These are phyloP conservation scores for Phaseolus lunatus DNA, from an alignment of 306 rosid species.

Conservation along the genomic window DNA sequence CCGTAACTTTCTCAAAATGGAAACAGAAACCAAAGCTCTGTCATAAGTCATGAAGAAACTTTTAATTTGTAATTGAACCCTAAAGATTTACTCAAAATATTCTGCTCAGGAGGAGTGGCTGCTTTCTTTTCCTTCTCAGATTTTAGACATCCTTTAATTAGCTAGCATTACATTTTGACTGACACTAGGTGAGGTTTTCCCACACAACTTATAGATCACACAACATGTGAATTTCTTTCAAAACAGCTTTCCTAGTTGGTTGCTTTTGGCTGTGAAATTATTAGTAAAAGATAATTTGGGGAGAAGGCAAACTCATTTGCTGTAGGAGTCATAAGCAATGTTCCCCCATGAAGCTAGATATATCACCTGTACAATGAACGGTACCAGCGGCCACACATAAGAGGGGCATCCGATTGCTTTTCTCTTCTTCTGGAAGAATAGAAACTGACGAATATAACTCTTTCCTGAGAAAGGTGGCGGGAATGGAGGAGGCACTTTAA, in stretches of 20 bases:
- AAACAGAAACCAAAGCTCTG: constrained; percentile 27
- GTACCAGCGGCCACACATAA: constrained; percentile 68
- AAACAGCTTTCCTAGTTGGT: constrained; percentile 6
- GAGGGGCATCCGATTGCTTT: constrained; percentile 87
- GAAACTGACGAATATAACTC: constrained; percentile 71
- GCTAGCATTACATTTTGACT: constrained; percentile 4
- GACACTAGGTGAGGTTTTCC: background rate
- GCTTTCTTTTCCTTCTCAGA: constrained; percentile 23
- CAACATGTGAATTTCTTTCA: constrained; percentile 29
- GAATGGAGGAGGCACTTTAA: constrained; percentile 92
- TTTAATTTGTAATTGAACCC: constrained; percentile 5
- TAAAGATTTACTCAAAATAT: background rate
- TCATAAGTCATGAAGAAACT: background rate
- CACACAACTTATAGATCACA: constrained; percentile 11
- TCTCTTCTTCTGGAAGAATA: constrained; percentile 66
- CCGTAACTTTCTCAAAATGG: background rate
- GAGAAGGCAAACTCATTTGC: constrained; percentile 20
- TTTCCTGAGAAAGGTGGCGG: constrained; percentile 93
- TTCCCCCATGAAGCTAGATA: constrained; percentile 41
- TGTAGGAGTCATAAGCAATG: constrained; percentile 34
- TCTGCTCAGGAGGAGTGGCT: constrained; percentile 7
- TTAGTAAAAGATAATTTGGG: constrained; percentile 2
- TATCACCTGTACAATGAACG: constrained; percentile 70
- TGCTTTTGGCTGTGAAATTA: constrained; percentile 26
- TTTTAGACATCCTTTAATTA: background rate